phyloP scores from a whole-genome alignment of 2,329 filamentous ascomycete genomes.

The Pseudogymnoascus pannorum region DNA sequence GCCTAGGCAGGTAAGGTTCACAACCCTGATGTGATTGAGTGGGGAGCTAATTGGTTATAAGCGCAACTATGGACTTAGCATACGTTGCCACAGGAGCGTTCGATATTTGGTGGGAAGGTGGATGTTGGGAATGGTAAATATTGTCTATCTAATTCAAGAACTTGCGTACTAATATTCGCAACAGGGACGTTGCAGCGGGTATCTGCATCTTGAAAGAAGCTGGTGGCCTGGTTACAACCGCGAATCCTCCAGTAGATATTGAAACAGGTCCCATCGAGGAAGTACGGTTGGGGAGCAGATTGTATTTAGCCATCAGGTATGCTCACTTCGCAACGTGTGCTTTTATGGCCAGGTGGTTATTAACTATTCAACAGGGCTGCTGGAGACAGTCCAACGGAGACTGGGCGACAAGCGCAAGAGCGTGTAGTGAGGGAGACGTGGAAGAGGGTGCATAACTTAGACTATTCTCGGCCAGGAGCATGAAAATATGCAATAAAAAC shows the following conservation, averaged over 20 bases:
- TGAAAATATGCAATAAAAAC: conserved; percentile 22
- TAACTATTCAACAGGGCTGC: conserved; percentile 45
- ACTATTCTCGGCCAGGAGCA: conserved; percentile 59
- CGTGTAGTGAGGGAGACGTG: conserved; percentile 65
- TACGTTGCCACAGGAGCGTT: conserved; percentile 69
- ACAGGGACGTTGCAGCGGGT: conserved; percentile 66
- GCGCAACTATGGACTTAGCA: conserved; percentile 66
- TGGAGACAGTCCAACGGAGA: conserved; percentile 52
- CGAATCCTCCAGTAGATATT: conserved; percentile 57
- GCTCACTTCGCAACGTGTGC: conserved; percentile 12
- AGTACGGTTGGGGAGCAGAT: conserved; percentile 55
- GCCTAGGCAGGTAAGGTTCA: conserved; percentile 49
- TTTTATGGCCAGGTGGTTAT: conserved; percentile 5
- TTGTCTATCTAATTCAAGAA: background rate
- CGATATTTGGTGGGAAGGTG: conserved; percentile 79
- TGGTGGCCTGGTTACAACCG: conserved; percentile 65
- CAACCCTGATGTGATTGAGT: background rate
- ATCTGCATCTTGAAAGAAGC: conserved; percentile 67
- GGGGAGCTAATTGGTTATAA: conserved; percentile 27
- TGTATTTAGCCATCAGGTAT: conserved; percentile 64
- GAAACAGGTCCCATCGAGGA: conserved; percentile 50
- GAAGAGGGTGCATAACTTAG: conserved; percentile 57
- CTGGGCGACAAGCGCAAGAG: conserved; percentile 60
- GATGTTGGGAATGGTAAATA: conserved; percentile 69
- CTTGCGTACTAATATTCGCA: conserved; percentile 11